Percentiles rank a stretch among this genome's conserved stretches.
Evolutionary conservation across 768 basidiomycete species (phyloP).

Genomic region (Suillus fuscotomentosus): DNA sequence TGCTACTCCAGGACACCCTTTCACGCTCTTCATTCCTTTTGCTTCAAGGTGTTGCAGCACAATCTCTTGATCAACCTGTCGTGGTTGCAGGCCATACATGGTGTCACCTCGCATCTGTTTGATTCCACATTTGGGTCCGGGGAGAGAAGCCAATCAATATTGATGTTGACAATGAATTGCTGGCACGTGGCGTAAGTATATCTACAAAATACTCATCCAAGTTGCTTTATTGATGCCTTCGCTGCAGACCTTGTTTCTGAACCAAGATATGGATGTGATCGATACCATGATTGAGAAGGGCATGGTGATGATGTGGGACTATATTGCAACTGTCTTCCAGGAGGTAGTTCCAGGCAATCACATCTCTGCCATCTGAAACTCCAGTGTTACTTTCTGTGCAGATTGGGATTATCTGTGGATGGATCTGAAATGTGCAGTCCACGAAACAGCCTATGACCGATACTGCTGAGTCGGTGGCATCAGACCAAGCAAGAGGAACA

Average conservation of each 20-base stretch:
- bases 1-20: not conserved
- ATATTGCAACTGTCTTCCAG: not conserved
- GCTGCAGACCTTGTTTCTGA: not conserved
- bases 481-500: no score
- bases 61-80: not conserved
- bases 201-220: not conserved
- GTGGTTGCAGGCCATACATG: not conserved
- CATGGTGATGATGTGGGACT: not conserved
- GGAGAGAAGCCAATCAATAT: not conserved
- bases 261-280: not conserved
- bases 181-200: constrained; percentile 3
- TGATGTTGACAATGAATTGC: not conserved
- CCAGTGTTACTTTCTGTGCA: not conserved
- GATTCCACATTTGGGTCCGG: constrained; percentile 8
- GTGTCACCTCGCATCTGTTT: constrained; percentile 3
- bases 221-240: not conserved
- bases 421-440: rapidly evolving
- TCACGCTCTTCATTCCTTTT: not conserved
- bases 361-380: not conserved
- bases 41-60: not conserved
- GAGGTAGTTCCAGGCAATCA: not conserved
- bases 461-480: no score
- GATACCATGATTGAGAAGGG: constrained; percentile 9
- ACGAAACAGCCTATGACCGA: not conserved
- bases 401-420: not conserved